A percentile compares a stretch with the other conserved stretches of the same genome.
These are phyloP conservation scores for Skeletonema tropicum DNA, from an alignment of 108 stramenopile species.

Conservation along the genomic window DNA sequence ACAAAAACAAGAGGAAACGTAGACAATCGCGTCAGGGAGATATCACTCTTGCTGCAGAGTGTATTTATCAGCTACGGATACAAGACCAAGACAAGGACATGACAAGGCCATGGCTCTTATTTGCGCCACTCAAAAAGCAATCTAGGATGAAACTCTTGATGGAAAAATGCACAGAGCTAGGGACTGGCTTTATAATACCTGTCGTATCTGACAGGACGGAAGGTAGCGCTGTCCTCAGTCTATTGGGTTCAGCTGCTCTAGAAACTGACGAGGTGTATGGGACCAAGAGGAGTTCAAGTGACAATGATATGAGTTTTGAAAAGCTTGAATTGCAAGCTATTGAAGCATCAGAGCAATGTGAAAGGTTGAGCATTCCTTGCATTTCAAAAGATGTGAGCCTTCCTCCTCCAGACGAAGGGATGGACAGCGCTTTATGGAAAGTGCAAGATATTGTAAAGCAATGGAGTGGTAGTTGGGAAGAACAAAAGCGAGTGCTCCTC, in stretches of 20 bases:
- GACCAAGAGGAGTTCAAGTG: not conserved
- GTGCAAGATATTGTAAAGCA: conserved; percentile 25
- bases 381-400: conserved; percentile 17
- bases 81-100: conserved; percentile 25
- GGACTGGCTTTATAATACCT: conserved; percentile 45
- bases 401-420: not conserved
- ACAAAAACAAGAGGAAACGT: conserved; percentile 21
- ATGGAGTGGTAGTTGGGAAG: conserved; percentile 13
- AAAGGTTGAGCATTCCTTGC: conserved; percentile 69
- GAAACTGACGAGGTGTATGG: conserved; percentile 25
- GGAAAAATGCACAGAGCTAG: conserved; percentile 85
- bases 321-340: conserved; percentile 60
- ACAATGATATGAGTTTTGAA: conserved; percentile 22
- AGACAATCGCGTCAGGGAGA: conserved; percentile 21
- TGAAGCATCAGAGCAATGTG: conserved; percentile 87
- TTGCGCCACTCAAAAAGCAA: conserved; percentile 70
- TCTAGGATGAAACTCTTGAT: conserved; percentile 64
- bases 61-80: conserved; percentile 47
- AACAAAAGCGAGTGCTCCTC: conserved; percentile 29
- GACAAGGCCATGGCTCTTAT: conserved; percentile 44
- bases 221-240: conserved; percentile 9
- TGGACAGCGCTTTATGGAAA: conserved; percentile 9
- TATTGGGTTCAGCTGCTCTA: not conserved
- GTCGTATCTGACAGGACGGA: conserved; percentile 52
- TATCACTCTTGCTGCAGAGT: conserved; percentile 46